Conservation (phyloP, 768 basidiomycete genomes). For the Russula lepida region DNA sequence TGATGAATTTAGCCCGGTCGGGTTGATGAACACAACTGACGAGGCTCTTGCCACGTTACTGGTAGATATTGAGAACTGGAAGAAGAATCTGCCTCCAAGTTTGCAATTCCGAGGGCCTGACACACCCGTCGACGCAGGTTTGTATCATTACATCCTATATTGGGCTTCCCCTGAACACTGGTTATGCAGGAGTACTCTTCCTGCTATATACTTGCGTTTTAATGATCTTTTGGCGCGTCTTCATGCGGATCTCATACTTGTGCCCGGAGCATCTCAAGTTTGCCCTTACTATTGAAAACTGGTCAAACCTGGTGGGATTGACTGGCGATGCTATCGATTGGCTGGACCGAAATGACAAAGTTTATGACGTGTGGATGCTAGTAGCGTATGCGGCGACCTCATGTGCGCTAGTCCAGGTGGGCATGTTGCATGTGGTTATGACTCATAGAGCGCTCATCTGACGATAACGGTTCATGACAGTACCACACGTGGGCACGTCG, state of each 20-base stretch:
- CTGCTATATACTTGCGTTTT: conserved; percentile 81
- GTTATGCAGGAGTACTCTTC: conserved; percentile 66
- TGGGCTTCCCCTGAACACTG: neutral
- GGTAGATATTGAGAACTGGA: conserved; percentile 68
- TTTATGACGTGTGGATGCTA: conserved; percentile 82
- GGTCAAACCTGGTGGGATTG: conserved; percentile 62
- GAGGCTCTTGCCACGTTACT: conserved; percentile 60
- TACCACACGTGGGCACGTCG: conserved; percentile 92
- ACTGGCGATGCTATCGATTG: conserved; percentile 83
- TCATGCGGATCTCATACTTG: conserved; percentile 94
- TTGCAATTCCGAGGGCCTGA: conserved; percentile 70
- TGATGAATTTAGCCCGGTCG: conserved; percentile 56
- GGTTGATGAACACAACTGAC: conserved; percentile 78
- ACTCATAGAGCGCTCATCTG: neutral
- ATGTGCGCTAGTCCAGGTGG: conserved; percentile 85
- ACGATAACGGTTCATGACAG: conserved; percentile 31
- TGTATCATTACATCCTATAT: conserved; percentile 22
- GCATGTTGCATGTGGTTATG: conserved; percentile 17
- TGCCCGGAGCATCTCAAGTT: conserved; percentile 89
- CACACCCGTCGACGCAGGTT: conserved; percentile 59
- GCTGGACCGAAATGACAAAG: conserved; percentile 70
- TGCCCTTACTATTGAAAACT: conserved; percentile 68
- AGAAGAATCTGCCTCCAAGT: conserved; percentile 63
- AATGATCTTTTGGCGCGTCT: conserved; percentile 98
- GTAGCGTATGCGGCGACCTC: conserved; percentile 83